Evolutionary conservation across 2,329 filamentous ascomycete species (phyloP).

Genomic region (Pseudopyricularia cyperi): DNA sequence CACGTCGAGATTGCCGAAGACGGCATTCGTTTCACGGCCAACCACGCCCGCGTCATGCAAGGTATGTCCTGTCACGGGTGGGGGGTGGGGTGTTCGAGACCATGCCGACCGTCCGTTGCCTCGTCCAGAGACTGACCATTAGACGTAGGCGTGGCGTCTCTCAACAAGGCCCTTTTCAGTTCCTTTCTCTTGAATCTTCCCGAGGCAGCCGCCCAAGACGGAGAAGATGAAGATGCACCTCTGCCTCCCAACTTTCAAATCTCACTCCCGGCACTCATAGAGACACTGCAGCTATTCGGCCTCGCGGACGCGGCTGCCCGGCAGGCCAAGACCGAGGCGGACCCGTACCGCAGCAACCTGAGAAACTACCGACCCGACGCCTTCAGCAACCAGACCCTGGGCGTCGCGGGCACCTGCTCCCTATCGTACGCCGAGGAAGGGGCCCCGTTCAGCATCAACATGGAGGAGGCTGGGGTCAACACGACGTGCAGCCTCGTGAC

Average conservation of each 20-base stretch:
- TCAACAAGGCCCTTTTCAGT: constrained; percentile 81
- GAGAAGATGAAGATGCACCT: constrained; percentile 23
- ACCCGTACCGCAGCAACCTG: constrained; percentile 47
- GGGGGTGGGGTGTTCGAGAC: not conserved
- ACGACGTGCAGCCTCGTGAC: constrained; percentile 86
- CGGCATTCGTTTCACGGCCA: constrained; percentile 76
- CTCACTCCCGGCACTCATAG: constrained; percentile 73
- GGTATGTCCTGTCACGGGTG: constrained; percentile 32
- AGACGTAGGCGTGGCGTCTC: constrained; percentile 55
- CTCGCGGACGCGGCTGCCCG: constrained; percentile 56
- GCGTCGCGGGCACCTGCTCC: constrained; percentile 75
- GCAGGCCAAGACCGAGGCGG: constrained; percentile 43
- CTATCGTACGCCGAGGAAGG: constrained; percentile 66
- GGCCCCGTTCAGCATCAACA: constrained; percentile 67
- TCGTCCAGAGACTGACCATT: not conserved
- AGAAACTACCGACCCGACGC: constrained; percentile 55
- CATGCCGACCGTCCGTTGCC: not conserved
- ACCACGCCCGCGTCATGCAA: constrained; percentile 86
- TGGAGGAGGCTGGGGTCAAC: constrained; percentile 75
- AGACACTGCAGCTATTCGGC: constrained; percentile 91
- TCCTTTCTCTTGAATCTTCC: constrained; percentile 59
- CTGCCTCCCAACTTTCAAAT: constrained; percentile 67
- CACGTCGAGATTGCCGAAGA: constrained; percentile 67
- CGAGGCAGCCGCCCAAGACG: constrained; percentile 6
- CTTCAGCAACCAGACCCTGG: constrained; percentile 72